A percentile compares a stretch with the other conserved stretches of the same genome.
Evolutionary conservation across 345 rosid genomes (phyloP).

Genomic region (Noccaea bulbosa): DNA sequence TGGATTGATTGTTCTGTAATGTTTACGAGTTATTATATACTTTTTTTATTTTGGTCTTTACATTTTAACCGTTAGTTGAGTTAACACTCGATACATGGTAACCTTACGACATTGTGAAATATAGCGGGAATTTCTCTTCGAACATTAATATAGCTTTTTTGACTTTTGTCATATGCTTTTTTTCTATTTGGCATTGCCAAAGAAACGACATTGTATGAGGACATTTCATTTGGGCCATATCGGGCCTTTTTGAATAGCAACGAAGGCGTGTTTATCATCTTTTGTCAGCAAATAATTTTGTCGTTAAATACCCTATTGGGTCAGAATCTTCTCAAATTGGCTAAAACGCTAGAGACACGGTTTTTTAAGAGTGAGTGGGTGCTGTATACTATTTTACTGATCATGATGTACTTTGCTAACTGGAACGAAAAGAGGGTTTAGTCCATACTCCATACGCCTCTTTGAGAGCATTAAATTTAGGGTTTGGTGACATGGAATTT

Average conservation of each 20-base stretch:
- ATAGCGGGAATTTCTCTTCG: too few relatives aligned
- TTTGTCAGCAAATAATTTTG: not conserved
- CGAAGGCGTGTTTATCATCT: not conserved
- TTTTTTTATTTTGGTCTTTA: too few relatives aligned
- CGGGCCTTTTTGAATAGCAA: constrained; percentile 11
- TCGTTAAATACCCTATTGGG: not conserved
- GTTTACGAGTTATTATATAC: too few relatives aligned
- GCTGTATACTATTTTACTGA: not conserved
- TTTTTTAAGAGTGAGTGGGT: not conserved
- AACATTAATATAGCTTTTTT: not conserved
- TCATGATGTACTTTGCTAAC: constrained; percentile 1
- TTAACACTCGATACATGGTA: too few relatives aligned
- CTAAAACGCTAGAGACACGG: not conserved
- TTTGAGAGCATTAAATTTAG: constrained; percentile 3
- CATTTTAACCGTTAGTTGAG: too few relatives aligned
- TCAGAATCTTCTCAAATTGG: constrained; percentile 16
- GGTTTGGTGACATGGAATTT: not conserved
- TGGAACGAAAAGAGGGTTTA: not conserved
- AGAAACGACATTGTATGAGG: not conserved
- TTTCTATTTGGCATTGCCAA: not conserved
- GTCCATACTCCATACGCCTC: not conserved
- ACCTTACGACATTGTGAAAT: too few relatives aligned
- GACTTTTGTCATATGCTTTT: not conserved
- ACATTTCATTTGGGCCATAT: not conserved
- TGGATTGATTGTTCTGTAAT: too few relatives aligned